These are phyloP conservation scores for Corylus avellana DNA, from an alignment of 306 rosid genomes.

Conservation along the genomic window DNA sequence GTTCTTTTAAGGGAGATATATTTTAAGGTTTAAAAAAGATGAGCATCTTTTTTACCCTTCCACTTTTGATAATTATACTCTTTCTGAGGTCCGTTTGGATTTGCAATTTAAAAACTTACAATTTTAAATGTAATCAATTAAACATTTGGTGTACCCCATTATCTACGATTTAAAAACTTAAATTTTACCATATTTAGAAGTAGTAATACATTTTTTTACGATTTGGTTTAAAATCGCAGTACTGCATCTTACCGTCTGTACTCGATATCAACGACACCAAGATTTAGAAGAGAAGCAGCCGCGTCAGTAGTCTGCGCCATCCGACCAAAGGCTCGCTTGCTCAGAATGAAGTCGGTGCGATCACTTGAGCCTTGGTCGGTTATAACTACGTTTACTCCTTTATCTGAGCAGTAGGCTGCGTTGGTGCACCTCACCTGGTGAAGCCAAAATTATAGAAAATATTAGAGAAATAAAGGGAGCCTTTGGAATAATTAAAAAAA, in stretches of 20 bases:
- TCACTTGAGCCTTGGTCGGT: slow-evolving; percentile 76
- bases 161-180: no score
- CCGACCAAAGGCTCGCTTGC: slow-evolving; percentile 59
- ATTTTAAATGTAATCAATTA: no score
- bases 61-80: not conserved
- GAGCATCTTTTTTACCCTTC: not conserved
- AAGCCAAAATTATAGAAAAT: not conserved
- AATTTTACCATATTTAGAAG: no score
- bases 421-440: slow-evolving; percentile 71
- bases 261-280: slow-evolving; percentile 66
- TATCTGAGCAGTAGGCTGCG: slow-evolving; percentile 60
- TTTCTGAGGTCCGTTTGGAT: no score
- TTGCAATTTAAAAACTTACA: no score
- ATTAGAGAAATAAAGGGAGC: not conserved
- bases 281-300: slow-evolving; percentile 51
- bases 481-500: no score
- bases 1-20: no score
- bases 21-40: not conserved
- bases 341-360: slow-evolving; percentile 72
- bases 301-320: slow-evolving; percentile 72
- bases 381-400: slow-evolving; percentile 69
- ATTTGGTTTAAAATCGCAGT: no score
- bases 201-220: no score
- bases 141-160: no score
- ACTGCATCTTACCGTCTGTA: slow-evolving; percentile 58